Percentiles rank a stretch among this genome's conserved stretches.
These are phyloP conservation scores for Talaromyces amestolkiae DNA, from an alignment of 2,329 filamentous ascomycete species.

Conservation along the genomic window DNA sequence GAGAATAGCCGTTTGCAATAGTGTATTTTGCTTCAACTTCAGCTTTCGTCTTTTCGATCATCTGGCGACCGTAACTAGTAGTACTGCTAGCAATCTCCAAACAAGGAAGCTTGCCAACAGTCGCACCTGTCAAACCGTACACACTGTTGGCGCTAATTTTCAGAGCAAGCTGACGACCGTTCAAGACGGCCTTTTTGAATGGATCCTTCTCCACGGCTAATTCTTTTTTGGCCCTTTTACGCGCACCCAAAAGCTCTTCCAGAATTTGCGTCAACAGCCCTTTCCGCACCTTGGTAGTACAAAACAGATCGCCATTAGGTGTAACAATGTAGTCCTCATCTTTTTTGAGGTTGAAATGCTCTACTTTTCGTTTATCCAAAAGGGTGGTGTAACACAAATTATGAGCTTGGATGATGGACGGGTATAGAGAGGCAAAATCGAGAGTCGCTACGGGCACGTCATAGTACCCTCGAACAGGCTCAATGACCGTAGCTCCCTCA, in stretches of 20 bases:
- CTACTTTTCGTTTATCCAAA: constrained; percentile 72
- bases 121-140: constrained; percentile 94
- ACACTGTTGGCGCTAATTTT: constrained; percentile 98
- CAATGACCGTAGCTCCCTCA: constrained; percentile 96
- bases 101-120: constrained; percentile 92
- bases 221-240: constrained; percentile 93
- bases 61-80: constrained; percentile 93
- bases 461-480: constrained; percentile 90
- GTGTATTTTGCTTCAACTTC: constrained; percentile 89
- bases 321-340: constrained; percentile 96
- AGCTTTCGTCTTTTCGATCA: constrained; percentile 98
- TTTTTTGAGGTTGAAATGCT: constrained; percentile 73
- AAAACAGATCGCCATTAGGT: constrained; percentile 90
- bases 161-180: constrained; percentile 92
- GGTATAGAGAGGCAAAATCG: constrained; percentile 97
- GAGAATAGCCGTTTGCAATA: constrained; percentile 88
- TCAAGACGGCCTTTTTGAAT: constrained; percentile 96
- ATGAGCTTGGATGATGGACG: constrained; percentile 97
- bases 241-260: constrained; percentile 83
- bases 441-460: constrained; percentile 92
- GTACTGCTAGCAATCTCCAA: constrained; percentile 94
- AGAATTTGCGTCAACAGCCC: constrained; percentile 92
- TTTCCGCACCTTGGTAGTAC: constrained; percentile 83
- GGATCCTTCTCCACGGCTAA: constrained; percentile 84
- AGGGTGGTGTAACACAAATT: constrained; percentile 97